These are phyloP conservation scores for Podospora sp. DNA, from an alignment of 495 filamentous ascomycete species.

Conservation along the genomic window DNA sequence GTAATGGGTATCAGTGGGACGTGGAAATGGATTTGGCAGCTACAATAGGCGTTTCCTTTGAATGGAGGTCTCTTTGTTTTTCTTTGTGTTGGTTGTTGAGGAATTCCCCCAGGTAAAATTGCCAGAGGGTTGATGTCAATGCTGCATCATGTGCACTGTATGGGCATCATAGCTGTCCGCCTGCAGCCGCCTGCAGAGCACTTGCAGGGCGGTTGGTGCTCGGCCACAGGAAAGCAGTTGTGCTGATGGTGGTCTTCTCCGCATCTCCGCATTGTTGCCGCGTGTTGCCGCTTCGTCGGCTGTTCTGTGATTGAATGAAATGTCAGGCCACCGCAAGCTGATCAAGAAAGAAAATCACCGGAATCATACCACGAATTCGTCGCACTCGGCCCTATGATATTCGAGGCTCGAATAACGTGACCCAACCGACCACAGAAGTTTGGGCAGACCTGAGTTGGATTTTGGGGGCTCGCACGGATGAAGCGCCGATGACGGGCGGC, in stretches of 20 bases:
- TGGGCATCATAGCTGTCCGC: background rate
- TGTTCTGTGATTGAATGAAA: background rate
- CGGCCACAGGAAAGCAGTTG: background rate
- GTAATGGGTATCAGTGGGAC: background rate
- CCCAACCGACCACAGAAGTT: no score
- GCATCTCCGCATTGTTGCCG: background rate
- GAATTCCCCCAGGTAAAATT: background rate
- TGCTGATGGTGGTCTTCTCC: background rate
- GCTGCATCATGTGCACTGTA: background rate
- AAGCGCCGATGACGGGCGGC: no score
- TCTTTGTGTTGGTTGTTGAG: background rate
- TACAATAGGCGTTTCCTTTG: background rate
- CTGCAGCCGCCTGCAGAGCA: background rate
- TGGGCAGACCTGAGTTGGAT: no score
- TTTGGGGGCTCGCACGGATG: no score
- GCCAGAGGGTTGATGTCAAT: background rate
- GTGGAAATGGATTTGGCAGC: background rate
- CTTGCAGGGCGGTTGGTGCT: background rate
- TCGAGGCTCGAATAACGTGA: no score
- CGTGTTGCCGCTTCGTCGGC: background rate
- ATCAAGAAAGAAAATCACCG: background rate
- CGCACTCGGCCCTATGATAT: no score
- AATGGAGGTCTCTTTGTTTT: background rate
- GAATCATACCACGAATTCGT: background rate
- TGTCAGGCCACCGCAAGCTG: background rate